Base-by-base conservation (phyloP, 2,329 filamentous ascomycete species). In the Massarina eburnea region DNA sequence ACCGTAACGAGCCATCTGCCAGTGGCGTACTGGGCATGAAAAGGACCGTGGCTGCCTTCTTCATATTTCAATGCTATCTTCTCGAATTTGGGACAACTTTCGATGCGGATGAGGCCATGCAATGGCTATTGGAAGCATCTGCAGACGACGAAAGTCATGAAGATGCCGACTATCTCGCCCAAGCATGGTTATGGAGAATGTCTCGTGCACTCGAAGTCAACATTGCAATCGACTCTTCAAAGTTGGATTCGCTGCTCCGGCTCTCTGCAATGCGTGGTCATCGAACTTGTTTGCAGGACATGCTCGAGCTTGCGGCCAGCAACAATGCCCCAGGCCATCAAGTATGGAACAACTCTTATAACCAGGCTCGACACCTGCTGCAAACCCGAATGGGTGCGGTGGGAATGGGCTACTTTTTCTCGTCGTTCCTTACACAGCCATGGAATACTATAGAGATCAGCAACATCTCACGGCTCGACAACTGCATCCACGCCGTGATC, bases 181-280 rank as follows among this genome's bases (percentile, higher is more conserved):
- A 52, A 21, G 49, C 49, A 2, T 52, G 46, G 46, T 3, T 46
- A 12, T 52, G 46, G 49, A 46, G 46, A 6, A 39, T 52, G 10
- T 35, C 43, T 8, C 21, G 43, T 14, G 43, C 43, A 12, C 24
- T 45, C 3, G 37, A 8, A 4, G 21, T 34, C 2, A 17, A 33
- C 15, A 12, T 41, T 8, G 15, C 27, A 9, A 37, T 45, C 12
- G 15, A 26, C 5, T 14, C 21, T 4, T 27, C 40, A 8, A 36
- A 19, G 19, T n/a, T 45, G 3, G 17, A 41, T 1, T 7, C 15
- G 2, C 32, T 36, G 5, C 22, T 45, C 12, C 24, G n/a, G 4
- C 32, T 41, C 3, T 45, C 43, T 21, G 43, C 22, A 27, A 36
- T 45, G 30, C 37, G 43, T 8, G 43, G 43, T n/a, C 38, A 45